Conservation (phyloP, 2,329 filamentous ascomycete species). For the Arthroderma sp. region DNA sequence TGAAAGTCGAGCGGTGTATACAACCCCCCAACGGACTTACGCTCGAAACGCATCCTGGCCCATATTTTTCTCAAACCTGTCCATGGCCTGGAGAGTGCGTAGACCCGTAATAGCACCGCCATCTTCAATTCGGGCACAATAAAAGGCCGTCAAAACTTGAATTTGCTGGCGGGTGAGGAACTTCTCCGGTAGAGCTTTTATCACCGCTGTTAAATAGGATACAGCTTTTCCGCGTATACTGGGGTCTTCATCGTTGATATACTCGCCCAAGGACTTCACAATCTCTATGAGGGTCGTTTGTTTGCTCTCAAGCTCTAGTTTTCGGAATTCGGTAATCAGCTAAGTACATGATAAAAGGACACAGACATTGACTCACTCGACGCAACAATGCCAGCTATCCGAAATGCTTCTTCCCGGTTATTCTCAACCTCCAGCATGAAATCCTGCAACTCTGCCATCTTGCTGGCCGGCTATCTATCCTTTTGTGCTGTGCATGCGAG, state of each 20-base stretch:
- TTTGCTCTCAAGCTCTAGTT: constrained; percentile 45
- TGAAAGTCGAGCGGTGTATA: too few relatives aligned
- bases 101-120: constrained; percentile 49
- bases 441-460: constrained; percentile 38
- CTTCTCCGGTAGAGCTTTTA: constrained; percentile 40
- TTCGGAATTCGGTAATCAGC: constrained; percentile 14
- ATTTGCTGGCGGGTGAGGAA: constrained; percentile 50
- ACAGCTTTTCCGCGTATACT: constrained; percentile 48
- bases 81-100: constrained; percentile 46
- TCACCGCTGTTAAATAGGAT: constrained; percentile 34
- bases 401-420: constrained; percentile 35
- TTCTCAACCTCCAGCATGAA: constrained; percentile 39
- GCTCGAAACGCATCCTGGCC: constrained; percentile 43
- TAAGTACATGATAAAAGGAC: constrained; percentile 7
- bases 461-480: constrained; percentile 11
- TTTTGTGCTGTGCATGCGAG: neutral
- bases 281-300: constrained; percentile 50
- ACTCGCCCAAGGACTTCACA: constrained; percentile 53
- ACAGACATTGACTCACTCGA: constrained; percentile 26
- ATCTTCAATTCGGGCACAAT: constrained; percentile 53
- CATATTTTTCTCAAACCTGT: constrained; percentile 48
- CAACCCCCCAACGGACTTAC: constrained; percentile 26
- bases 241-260: constrained; percentile 54
- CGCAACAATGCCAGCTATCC: constrained; percentile 35
- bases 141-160: constrained; percentile 51